Percentiles rank a stretch among this genome's conserved stretches.
These are phyloP conservation scores for Septoria petroselini DNA, from an alignment of 2,329 filamentous ascomycete species.

Conservation along the genomic window DNA sequence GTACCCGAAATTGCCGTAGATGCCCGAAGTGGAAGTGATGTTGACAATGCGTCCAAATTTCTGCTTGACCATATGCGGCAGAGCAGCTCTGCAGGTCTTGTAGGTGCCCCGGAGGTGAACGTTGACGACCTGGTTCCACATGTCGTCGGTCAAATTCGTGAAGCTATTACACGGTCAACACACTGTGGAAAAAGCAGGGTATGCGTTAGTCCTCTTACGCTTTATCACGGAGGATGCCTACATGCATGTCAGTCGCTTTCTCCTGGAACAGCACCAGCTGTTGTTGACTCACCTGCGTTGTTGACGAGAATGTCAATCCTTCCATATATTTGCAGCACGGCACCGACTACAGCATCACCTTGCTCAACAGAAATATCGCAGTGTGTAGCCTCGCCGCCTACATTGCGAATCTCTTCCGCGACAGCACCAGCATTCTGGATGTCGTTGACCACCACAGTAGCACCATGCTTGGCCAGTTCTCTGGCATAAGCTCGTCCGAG, in stretches of 20 bases:
- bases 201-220: too few species aligned
- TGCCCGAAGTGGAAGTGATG: conserved; percentile 91
- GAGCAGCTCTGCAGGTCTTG: conserved; percentile 92
- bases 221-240: conserved; percentile 86
- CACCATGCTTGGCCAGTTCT: conserved; percentile 77
- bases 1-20: conserved; percentile 98
- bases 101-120: conserved; percentile 92
- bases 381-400: conserved; percentile 82
- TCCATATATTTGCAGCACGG: conserved; percentile 85
- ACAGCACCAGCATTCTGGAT: conserved; percentile 82
- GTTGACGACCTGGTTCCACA: conserved; percentile 86
- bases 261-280: too few species aligned
- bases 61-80: conserved; percentile 95
- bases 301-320: conserved; percentile 87
- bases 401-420: conserved; percentile 83
- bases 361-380: conserved; percentile 91
- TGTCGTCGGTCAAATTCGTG: conserved; percentile 87
- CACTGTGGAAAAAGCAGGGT: too few species aligned
- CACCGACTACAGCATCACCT: conserved; percentile 83
- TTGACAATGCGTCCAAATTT: conserved; percentile 96
- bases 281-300: conserved; percentile 71
- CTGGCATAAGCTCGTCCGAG: conserved; percentile 88
- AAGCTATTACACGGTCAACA: conserved; percentile 49
- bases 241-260: neutral
- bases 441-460: conserved; percentile 87